These are phyloP conservation scores for Tylopilus felleus DNA, from an alignment of 768 basidiomycete genomes.

Conservation along the genomic window DNA sequence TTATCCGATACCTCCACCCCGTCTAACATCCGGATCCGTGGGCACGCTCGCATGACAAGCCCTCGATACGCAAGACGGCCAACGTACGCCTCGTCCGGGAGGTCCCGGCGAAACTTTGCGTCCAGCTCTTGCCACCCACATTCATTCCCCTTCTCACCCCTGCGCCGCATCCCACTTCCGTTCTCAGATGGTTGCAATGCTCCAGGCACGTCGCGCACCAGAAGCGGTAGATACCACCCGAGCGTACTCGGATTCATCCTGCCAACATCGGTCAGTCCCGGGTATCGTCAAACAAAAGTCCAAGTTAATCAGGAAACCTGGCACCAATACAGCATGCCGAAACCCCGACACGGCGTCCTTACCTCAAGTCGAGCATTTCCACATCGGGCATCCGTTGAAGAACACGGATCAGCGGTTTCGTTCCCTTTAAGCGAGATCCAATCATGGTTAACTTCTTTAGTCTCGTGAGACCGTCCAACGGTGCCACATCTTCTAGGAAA, in stretches of 20 bases:
- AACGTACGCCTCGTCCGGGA: constrained; percentile 86
- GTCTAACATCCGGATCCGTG: constrained; percentile 69
- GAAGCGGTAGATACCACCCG: constrained; percentile 90
- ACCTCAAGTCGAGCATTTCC: constrained; percentile 93
- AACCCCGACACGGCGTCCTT: constrained; percentile 26
- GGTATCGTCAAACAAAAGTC: constrained; percentile 15
- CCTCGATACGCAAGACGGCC: constrained; percentile 89
- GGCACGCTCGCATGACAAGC: constrained; percentile 75
- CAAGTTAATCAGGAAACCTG: neutral
- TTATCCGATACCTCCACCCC: constrained; percentile 80
- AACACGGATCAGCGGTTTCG: constrained; percentile 68
- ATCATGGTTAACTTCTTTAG: constrained; percentile 85
- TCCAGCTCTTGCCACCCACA: constrained; percentile 75
- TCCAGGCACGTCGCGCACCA: constrained; percentile 65
- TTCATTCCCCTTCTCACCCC: constrained; percentile 31
- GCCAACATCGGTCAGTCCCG: constrained; percentile 26
- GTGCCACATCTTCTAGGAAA: constrained; percentile 73
- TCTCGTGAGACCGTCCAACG: constrained; percentile 67
- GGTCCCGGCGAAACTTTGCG: constrained; percentile 78
- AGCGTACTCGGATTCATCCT: constrained; percentile 97
- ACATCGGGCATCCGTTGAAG: constrained; percentile 71
- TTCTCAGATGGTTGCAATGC: constrained; percentile 61
- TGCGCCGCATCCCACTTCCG: constrained; percentile 17
- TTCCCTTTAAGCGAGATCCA: constrained; percentile 75
- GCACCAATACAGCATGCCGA: constrained; percentile 1